Evolutionary conservation across 257 asterid species (phyloP), one percentile per base, ranked within the genome.

Genomic region (Galeopsis tetrahit): DNA sequence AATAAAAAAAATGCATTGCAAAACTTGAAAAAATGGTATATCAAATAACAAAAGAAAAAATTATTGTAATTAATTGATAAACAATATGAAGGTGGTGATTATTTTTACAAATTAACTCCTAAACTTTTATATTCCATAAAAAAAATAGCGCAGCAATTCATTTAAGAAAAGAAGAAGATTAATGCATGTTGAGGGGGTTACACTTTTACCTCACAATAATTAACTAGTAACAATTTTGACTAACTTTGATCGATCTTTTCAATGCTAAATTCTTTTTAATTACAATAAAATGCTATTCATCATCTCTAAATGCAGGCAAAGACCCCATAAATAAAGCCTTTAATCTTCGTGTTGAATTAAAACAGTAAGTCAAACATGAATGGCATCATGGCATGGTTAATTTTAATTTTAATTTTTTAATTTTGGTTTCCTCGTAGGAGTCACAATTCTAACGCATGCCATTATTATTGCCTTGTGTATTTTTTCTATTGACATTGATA

Each of bases 371-470:
- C 83, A 80, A 79, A 67, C 42, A 78, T 40, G 58, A 66, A 40
- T 43, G 31, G 46, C 15, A 59, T 21, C 59, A 40, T 43, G 31
- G 46, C 15, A 59, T 21, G 21, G 2, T 75, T 8, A 34, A 2
- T 68, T 11, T 28, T 9, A 15, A 34, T 32, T 13, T 43, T n/a
- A n/a, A n/a, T n/a, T n/a, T 43, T 49, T 32, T 10, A 43, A 2
- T 11, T 13, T 62, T 79, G 82, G 86, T 84, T 79, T 79, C 86
- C 81, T 81, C 82, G 63, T 43, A 79, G 82, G 83, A 81, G 83
- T 81, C 86, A 74, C 69, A 57, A 6, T 34, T 77, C 84, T 77
- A 81, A 81, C 86, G 88, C 82, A 81, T 74, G 82, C 55, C 71
- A 73, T 55, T 73, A 74, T 82, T 73, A 43, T 58, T 68, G 51